phyloP scores from a whole-genome alignment of 331 rosid genomes.

The Stylosanthes scabra region DNA sequence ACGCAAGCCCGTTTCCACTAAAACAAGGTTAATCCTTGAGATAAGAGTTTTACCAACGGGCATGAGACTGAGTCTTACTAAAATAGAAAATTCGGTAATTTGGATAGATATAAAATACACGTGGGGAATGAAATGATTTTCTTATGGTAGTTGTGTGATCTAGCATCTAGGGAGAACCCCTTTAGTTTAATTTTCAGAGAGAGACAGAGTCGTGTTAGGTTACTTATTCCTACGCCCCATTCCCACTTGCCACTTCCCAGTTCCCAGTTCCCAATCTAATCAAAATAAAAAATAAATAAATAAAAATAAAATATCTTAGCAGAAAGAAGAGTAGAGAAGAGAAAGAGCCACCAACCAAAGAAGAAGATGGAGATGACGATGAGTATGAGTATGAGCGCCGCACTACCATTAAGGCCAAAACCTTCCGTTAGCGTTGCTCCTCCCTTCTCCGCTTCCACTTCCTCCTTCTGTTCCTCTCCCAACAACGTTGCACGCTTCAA shows the following conservation, averaged over 20 bases:
- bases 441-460: slow-evolving; percentile 51
- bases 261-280: not conserved
- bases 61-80: too few species aligned
- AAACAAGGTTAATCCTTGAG: too few species aligned
- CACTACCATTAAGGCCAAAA: slow-evolving; percentile 40
- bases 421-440: not conserved
- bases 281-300: not conserved
- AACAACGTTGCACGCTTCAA: slow-evolving; percentile 11
- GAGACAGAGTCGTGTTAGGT: slow-evolving; percentile 1
- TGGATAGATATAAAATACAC: not conserved
- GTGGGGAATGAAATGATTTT: not conserved
- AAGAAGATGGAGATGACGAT: slow-evolving; percentile 48
- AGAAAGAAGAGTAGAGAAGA: not conserved
- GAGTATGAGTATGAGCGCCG: not conserved
- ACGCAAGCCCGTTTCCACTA: too few species aligned
- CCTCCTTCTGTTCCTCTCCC: slow-evolving; percentile 44
- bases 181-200: not conserved
- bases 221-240: slow-evolving; percentile 1
- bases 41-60: too few species aligned
- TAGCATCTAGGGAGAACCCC: too few species aligned
- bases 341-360: not conserved
- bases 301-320: slow-evolving; percentile 22
- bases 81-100: too few species aligned
- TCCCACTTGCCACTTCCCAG: too few species aligned
- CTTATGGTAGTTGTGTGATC: too few species aligned